Conservation (phyloP, 129 eudicot genomes). For the Lactuca saligna region DNA sequence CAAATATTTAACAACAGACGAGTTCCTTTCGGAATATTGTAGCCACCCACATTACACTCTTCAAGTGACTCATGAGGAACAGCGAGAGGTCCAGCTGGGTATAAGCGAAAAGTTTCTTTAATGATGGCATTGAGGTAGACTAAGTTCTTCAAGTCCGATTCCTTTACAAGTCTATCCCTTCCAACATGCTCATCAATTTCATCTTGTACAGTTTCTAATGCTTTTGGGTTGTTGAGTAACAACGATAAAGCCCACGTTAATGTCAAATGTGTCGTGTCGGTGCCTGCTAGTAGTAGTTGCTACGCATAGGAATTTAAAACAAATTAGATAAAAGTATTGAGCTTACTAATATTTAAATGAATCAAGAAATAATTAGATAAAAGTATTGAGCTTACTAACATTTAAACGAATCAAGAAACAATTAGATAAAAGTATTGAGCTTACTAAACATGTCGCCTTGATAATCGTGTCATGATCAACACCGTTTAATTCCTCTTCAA, state of each 20-base stretch:
- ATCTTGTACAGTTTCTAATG: too few species aligned
- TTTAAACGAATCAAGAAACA: background rate
- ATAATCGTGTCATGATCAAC: constrained; percentile 8
- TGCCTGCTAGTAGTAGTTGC: constrained; percentile 19
- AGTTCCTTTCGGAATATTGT: constrained; percentile 24
- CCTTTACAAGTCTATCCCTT: too few species aligned
- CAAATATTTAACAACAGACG: constrained; percentile 11
- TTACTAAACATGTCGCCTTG: constrained; percentile 32
- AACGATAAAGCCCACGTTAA: too few species aligned
- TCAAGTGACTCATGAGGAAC: constrained; percentile 20
- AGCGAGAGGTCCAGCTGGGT: constrained; percentile 21
- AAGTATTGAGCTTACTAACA: constrained; percentile 9
- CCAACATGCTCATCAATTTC: too few species aligned
- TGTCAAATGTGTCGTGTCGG: background rate
- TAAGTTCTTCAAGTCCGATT: too few species aligned
- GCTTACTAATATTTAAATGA: constrained; percentile 13
- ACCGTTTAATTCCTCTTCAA: constrained; percentile 1
- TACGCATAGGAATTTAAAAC: background rate
- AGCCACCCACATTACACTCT: constrained; percentile 30
- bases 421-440: background rate
- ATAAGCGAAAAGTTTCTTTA: constrained; percentile 27
- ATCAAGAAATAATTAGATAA: background rate
- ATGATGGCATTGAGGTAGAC: background rate
- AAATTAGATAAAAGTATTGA: background rate
- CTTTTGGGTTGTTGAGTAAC: too few species aligned